Evolutionary conservation across 495 filamentous ascomycete genomes (phyloP), one percentile per base, ranked within the genome.

Genomic region (Aspergillus cavernicola): DNA sequence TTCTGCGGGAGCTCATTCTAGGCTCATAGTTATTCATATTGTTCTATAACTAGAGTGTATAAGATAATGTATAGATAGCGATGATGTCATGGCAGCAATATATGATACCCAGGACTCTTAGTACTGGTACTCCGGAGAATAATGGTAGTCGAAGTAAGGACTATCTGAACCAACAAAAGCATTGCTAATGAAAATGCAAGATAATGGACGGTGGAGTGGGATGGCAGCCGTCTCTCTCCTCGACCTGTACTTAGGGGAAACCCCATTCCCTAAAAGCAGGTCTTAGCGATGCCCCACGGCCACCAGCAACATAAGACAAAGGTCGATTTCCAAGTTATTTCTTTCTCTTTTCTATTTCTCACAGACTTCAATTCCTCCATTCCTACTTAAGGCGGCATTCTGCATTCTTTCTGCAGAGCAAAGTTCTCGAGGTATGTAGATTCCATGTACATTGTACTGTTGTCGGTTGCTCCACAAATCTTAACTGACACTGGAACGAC

Each of bases 1-100:
- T 85, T 16, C 68, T 96, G 61, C 77, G 76, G 60, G 69, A 71
- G 50, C 60, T 85, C 40, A 70, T 89, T 39, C 60, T 78, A 55
- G 61, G 23, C 12, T 10, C 11, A 11, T 24, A 47, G 29, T 47
- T n/a, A 13, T 11, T 36, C 7, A 24, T n/a, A 24, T 22, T 22
- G 18, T 7, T 23, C 15, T 23, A 15, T 23, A 12, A 8, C 13
- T 45, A 45, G 15, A 13, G 18, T 8, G 24, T 42, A n/a, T 39
- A 40, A n/a, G 18, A 28, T 20, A 32, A 16, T 38, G 23, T 56
- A 50, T 50, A 50, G 46, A 36, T 56, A 44, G 5, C 16, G 19
- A 47, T 35, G 44, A 47, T 35, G 29, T 35, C 44, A 47, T 46
- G 26, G 19, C 44, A n/a, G n/a, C 18, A 24, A 23, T 15, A 23